Evolutionary conservation across 2,329 filamentous ascomycete genomes (phyloP).

Genomic region (Botryosphaeria dothidea): DNA sequence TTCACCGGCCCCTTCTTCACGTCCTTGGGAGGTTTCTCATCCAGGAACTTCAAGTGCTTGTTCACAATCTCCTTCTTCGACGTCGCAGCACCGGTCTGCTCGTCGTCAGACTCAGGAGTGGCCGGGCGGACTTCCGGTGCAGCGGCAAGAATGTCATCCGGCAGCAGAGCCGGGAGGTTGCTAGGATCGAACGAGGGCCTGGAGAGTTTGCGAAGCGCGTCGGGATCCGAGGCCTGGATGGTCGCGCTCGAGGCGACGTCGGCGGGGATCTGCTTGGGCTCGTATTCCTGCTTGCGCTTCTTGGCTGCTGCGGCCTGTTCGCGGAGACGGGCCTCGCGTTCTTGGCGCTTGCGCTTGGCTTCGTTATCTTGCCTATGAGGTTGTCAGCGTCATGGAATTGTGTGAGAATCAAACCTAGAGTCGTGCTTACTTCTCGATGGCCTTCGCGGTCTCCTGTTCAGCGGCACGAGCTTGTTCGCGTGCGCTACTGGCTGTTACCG

Average conservation of each 20-base stretch:
- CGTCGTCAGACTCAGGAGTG: slow-evolving; percentile 40
- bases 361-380: slow-evolving; percentile 27
- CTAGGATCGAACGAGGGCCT: slow-evolving; percentile 30
- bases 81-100: slow-evolving; percentile 34
- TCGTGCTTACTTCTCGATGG: slow-evolving; percentile 25
- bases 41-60: slow-evolving; percentile 51
- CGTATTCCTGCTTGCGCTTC: slow-evolving; percentile 29
- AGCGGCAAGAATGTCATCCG: slow-evolving; percentile 52
- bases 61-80: slow-evolving; percentile 46
- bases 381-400: neutral
- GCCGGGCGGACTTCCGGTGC: slow-evolving; percentile 46
- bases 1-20: slow-evolving; percentile 50
- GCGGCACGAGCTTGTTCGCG: slow-evolving; percentile 30
- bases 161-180: slow-evolving; percentile 51
- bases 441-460: slow-evolving; percentile 33
- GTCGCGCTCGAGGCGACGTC: slow-evolving; percentile 13
- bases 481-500: slow-evolving; percentile 35
- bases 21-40: slow-evolving; percentile 51
- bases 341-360: slow-evolving; percentile 29
- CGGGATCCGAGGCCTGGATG: slow-evolving; percentile 17
- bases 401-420: neutral
- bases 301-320: slow-evolving; percentile 20
- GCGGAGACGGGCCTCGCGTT: slow-evolving; percentile 33
- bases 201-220: neutral
- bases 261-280: slow-evolving; percentile 29